phyloP scores from a whole-genome alignment of 169 alveolate genomes.

The Nephromyces sp. region DNA sequence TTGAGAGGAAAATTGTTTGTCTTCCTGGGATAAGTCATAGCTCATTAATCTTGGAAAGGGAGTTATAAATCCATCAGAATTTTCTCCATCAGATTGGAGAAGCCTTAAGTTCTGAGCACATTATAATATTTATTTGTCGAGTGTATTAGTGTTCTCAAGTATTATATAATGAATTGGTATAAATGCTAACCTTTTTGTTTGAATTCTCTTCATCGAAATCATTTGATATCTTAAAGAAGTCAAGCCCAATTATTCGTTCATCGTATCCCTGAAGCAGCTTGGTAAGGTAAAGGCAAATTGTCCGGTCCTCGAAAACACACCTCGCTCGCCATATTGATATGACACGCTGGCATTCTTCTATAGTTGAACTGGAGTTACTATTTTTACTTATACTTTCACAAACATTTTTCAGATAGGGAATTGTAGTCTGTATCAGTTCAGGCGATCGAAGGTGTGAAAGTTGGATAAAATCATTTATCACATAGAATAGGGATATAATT shows the following conservation, averaged over 20 bases:
- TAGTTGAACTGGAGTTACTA: background rate
- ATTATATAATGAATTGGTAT: too few relatives aligned
- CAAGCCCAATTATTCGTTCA: too few relatives aligned
- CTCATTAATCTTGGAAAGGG: background rate
- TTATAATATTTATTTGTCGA: too few relatives aligned
- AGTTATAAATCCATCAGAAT: background rate
- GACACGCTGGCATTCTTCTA: background rate
- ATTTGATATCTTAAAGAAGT: too few relatives aligned
- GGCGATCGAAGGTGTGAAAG: background rate
- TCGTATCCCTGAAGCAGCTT: background rate
- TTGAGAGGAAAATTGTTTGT: background rate
- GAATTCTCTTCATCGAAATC: too few relatives aligned
- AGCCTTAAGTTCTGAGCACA: too few relatives aligned
- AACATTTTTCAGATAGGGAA: background rate
- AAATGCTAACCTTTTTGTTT: too few relatives aligned
- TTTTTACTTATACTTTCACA: background rate
- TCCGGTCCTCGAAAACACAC: background rate
- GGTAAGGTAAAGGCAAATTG: background rate
- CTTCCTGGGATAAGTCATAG: background rate
- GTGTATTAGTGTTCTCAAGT: too few relatives aligned
- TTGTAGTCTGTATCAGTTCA: background rate
- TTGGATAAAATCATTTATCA: background rate
- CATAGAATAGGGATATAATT: background rate
- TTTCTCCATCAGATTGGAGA: too few relatives aligned
- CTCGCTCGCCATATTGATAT: background rate